These are phyloP conservation scores for Prunus campanulata DNA, from an alignment of 306 rosid species.

Conservation along the genomic window DNA sequence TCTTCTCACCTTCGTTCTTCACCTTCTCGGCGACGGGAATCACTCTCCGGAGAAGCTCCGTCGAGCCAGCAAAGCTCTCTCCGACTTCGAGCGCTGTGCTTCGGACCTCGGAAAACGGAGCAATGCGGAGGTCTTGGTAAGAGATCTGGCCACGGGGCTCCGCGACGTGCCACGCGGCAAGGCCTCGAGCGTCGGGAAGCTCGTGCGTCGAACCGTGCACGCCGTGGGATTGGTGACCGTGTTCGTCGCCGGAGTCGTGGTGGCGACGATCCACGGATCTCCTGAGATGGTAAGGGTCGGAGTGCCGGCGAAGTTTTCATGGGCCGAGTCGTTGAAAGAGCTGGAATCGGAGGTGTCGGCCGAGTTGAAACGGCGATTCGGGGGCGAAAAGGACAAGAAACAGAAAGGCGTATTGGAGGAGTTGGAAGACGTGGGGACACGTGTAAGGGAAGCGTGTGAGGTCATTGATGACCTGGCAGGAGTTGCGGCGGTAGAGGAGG, in stretches of 20 bases:
- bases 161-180: not conserved
- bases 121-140: not conserved
- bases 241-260: not conserved
- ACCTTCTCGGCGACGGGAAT: not conserved
- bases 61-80: not conserved
- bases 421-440: constrained; percentile 11
- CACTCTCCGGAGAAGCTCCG: not conserved
- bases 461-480: not conserved
- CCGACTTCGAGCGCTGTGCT: not conserved
- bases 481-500: not conserved
- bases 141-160: not conserved
- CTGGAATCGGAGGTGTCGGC: not conserved
- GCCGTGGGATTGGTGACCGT: not conserved
- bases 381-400: not conserved
- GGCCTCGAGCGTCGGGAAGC: not conserved
- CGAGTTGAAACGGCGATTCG: constrained; percentile 10
- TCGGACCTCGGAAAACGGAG: not conserved
- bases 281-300: not conserved
- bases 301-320: not conserved
- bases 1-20: not conserved
- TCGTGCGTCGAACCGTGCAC: not conserved
- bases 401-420: not conserved
- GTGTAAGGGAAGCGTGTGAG: constrained; percentile 10
- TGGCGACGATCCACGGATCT: not conserved
- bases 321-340: not conserved